phyloP scores from a whole-genome alignment of 1,284 basidiomycete genomes.

The Phaffia rhodozyma region DNA sequence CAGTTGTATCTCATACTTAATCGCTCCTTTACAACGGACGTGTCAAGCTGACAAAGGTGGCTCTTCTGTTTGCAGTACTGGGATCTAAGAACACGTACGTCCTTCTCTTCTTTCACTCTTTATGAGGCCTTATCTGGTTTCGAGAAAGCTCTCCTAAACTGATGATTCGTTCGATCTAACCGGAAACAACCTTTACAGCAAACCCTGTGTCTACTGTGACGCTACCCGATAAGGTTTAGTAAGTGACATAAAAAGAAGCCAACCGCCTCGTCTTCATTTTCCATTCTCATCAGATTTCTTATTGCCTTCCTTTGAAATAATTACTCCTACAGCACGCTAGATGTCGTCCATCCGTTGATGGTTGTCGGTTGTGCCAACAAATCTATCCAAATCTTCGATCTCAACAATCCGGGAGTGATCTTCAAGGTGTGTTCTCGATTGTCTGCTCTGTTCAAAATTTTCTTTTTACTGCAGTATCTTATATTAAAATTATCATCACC shows the following conservation, averaged over 20 bases:
- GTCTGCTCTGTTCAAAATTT: background rate
- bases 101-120: background rate
- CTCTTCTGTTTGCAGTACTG: slow-evolving; percentile 27
- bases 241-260: background rate
- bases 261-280: slow-evolving; percentile 19
- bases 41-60: background rate
- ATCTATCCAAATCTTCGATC: slow-evolving; percentile 77
- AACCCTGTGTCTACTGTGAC: slow-evolving; percentile 62
- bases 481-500: slow-evolving; percentile 4
- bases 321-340: slow-evolving; percentile 44
- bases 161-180: slow-evolving; percentile 51
- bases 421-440: slow-evolving; percentile 48
- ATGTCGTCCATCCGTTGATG: slow-evolving; percentile 71
- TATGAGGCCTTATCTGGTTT: background rate
- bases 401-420: slow-evolving; percentile 61
- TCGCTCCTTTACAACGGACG: background rate
- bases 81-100: slow-evolving; percentile 9
- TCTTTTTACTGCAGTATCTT: slow-evolving; percentile 2
- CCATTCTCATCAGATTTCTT: slow-evolving; percentile 20
- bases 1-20: slow-evolving; percentile 16
- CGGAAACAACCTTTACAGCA: slow-evolving; percentile 33
- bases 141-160: no score
- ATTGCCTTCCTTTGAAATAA: background rate
- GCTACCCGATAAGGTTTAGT: slow-evolving; percentile 78
- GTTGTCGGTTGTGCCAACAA: slow-evolving; percentile 90